Percentiles rank a stretch among this genome's conserved stretches.
Conservation (phyloP, 225 moss, liverwort and hornwort species). For the Thuidium tamariscinum region DNA sequence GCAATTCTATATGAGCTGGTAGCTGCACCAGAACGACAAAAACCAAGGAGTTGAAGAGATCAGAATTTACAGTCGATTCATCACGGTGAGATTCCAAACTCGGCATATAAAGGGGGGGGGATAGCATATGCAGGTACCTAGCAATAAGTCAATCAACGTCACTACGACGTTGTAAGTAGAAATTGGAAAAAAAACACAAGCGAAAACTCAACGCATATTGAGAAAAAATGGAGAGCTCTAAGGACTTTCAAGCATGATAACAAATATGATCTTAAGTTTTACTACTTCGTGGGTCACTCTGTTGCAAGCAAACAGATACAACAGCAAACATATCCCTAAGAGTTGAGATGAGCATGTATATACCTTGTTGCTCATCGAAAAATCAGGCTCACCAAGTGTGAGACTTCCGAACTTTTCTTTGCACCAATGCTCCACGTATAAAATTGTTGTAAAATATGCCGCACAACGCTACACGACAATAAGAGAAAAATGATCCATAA, state of each 20-base stretch:
- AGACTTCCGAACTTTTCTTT: slow-evolving; percentile 72
- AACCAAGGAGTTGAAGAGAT: not conserved
- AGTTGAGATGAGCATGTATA: not conserved
- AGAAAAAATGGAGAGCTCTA: not conserved
- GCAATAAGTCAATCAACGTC: not conserved
- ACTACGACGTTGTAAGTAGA: not conserved
- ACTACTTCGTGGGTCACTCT: not conserved
- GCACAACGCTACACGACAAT: slow-evolving; percentile 59
- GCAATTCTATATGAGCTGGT: slow-evolving; percentile 76
- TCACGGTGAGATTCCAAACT: not conserved
- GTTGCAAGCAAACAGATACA: not conserved
- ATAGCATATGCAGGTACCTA: not conserved
- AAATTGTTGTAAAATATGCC: slow-evolving; percentile 79
- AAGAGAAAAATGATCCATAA: not conserved
- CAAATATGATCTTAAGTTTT: not conserved
- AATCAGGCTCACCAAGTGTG: slow-evolving; percentile 94
- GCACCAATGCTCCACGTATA: slow-evolving; percentile 97
- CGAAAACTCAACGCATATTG: not conserved
- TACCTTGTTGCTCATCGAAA: slow-evolving; percentile 79
- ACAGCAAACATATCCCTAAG: not conserved
- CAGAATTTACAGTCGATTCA: not conserved
- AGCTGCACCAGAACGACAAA: slow-evolving; percentile 36
- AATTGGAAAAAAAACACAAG: not conserved
- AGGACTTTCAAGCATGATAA: not conserved
- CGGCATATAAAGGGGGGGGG: not conserved